Evolutionary conservation across 352 stramenopile species (phyloP).

Genomic region (Pythium apleroticum): DNA sequence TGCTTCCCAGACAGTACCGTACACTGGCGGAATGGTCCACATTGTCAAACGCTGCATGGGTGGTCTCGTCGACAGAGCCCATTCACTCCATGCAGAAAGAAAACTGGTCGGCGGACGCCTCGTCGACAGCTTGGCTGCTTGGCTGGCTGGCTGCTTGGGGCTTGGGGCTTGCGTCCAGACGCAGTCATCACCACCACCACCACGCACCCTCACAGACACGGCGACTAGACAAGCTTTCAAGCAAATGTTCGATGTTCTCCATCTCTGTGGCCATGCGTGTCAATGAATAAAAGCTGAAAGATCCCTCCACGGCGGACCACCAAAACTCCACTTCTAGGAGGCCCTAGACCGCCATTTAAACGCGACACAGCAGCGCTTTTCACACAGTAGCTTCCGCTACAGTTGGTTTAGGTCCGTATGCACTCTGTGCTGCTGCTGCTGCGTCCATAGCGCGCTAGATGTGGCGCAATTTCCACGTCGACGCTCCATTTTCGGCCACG

Average conservation of each 20-base stretch:
- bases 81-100: background rate
- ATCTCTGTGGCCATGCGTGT: background rate
- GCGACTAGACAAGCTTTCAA: background rate
- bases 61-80: background rate
- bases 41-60: background rate
- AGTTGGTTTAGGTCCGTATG: background rate
- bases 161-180: background rate
- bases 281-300: background rate
- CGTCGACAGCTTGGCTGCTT: conserved; percentile 5
- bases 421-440: background rate
- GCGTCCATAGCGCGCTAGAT: background rate
- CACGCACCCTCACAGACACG: background rate
- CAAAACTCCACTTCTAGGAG: background rate
- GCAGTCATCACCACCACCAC: conserved; percentile 3
- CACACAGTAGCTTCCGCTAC: background rate
- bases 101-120: background rate
- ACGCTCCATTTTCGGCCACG: background rate
- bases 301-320: background rate
- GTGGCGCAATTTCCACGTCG: background rate
- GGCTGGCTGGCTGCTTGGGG: conserved; percentile 4
- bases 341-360: background rate
- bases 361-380: background rate
- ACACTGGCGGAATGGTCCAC: background rate
- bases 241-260: background rate
- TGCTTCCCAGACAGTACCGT: background rate